A percentile compares a stretch with the other conserved stretches of the same genome.
phyloP scores from a whole-genome alignment of 306 rosid genomes.

The Casuarina equisetifolia region DNA sequence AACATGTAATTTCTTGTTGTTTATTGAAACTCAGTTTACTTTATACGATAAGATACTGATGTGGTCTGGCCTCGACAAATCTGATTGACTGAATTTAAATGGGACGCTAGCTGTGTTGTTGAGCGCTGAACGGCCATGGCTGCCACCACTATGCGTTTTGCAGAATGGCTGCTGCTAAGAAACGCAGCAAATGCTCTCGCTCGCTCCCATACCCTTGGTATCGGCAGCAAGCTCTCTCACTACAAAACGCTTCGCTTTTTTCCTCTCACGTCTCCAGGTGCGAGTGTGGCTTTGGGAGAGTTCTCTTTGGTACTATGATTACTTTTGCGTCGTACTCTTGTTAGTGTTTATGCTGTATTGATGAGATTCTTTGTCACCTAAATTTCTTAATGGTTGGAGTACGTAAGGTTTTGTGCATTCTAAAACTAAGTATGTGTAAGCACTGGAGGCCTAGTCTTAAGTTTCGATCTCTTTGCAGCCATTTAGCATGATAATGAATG shows the following conservation, averaged over 20 bases:
- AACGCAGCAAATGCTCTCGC: conserved; percentile 39
- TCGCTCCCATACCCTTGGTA: conserved; percentile 28
- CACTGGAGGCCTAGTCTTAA: background rate
- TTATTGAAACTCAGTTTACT: too few species aligned
- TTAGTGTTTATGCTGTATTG: background rate
- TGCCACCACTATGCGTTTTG: conserved; percentile 43
- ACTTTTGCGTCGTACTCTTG: background rate
- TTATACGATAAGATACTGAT: background rate
- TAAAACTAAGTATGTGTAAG: background rate
- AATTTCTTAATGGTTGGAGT: conserved; percentile 15
- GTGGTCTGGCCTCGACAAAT: background rate
- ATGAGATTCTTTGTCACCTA: conserved; percentile 21
- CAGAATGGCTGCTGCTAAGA: conserved; percentile 40
- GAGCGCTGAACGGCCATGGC: conserved; percentile 49
- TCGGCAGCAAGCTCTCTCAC: conserved; percentile 34
- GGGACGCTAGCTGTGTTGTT: background rate
- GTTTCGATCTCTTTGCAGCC: background rate
- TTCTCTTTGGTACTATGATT: background rate
- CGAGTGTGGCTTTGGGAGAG: background rate
- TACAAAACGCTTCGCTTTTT: conserved; percentile 35
- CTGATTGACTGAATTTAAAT: background rate
- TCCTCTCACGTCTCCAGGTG: conserved; percentile 64
- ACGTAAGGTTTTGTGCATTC: background rate
- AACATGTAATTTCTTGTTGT: too few species aligned
- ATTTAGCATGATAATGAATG: background rate